Evolutionary conservation across 176 grass and related monocot genomes (phyloP).

Genomic region (Hordeum marinum): DNA sequence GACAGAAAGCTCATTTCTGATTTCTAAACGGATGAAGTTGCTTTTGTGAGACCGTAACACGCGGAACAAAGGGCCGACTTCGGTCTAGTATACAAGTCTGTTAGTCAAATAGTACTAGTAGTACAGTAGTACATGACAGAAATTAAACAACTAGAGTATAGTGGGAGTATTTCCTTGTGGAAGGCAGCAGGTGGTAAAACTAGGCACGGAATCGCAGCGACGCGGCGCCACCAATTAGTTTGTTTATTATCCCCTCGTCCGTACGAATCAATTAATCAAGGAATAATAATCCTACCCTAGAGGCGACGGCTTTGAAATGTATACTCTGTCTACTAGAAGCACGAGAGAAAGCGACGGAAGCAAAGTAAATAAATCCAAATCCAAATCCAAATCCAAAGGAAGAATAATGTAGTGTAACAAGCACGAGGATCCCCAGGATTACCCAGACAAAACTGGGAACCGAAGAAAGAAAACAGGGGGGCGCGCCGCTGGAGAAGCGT

Average conservation of each 20-base stretch:
- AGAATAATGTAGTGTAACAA: neutral
- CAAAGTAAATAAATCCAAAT: neutral
- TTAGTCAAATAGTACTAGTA: neutral
- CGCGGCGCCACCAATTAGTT: slow-evolving; percentile 29
- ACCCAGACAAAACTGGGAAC: neutral
- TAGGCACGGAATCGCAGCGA: neutral
- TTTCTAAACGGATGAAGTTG: neutral
- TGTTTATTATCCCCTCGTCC: neutral
- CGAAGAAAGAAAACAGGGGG: neutral
- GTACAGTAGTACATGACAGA: neutral
- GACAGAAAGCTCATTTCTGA: neutral
- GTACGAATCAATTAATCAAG: slow-evolving; percentile 31
- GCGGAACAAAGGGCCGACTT: neutral
- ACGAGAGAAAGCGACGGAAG: slow-evolving; percentile 14
- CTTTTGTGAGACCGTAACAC: neutral
- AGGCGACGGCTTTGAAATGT: neutral
- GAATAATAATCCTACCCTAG: neutral
- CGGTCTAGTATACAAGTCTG: neutral
- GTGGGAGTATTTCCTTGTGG: neutral
- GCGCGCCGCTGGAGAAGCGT: neutral
- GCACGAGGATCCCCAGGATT: slow-evolving; percentile 28
- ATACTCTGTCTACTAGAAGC: too few species aligned
- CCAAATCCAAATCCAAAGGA: neutral
- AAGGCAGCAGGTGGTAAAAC: neutral
- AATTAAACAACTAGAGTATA: too few species aligned